phyloP scores from a whole-genome alignment of 2,329 filamentous ascomycete species.

The Colletotrichum navitas region DNA sequence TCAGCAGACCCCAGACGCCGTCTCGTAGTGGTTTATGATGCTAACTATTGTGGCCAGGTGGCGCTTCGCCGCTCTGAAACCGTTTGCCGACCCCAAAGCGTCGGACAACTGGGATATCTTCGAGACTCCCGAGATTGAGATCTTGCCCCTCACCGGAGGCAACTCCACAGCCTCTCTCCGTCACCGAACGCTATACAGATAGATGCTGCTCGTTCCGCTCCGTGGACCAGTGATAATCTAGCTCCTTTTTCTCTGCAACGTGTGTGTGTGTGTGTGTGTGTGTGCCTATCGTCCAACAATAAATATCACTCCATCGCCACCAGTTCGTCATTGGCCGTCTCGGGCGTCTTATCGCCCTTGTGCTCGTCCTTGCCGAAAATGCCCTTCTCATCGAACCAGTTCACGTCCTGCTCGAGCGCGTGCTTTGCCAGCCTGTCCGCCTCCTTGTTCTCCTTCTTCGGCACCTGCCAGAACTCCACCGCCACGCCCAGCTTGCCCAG shows the following conservation, averaged over 20 bases:
- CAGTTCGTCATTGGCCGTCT: background rate
- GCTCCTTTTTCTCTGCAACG: background rate
- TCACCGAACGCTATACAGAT: slow-evolving; percentile 8
- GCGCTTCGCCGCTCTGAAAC: slow-evolving; percentile 56
- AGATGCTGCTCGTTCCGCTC: background rate
- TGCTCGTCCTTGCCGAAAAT: slow-evolving; percentile 7
- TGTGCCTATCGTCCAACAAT: background rate
- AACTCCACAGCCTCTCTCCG: slow-evolving; percentile 10
- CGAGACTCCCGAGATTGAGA: slow-evolving; percentile 51
- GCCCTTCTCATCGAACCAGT: slow-evolving; percentile 20
- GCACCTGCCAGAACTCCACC: slow-evolving; percentile 43
- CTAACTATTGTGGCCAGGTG: slow-evolving; percentile 43
- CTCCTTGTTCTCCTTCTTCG: slow-evolving; percentile 38
- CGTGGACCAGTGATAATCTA: background rate
- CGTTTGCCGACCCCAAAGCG: slow-evolving; percentile 56
- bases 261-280: too few relatives aligned
- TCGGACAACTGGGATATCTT: slow-evolving; percentile 58
- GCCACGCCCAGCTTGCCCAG: slow-evolving; percentile 22
- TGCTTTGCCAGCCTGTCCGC: slow-evolving; percentile 40
- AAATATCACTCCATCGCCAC: slow-evolving; percentile 14
- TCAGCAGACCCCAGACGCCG: slow-evolving; percentile 37
- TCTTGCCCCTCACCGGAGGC: slow-evolving; percentile 41
- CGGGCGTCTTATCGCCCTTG: background rate
- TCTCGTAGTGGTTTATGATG: background rate
- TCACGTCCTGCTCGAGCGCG: slow-evolving; percentile 12